Evolutionary conservation across 148 eudicot species (phyloP).

Genomic region (Silene latifolia): DNA sequence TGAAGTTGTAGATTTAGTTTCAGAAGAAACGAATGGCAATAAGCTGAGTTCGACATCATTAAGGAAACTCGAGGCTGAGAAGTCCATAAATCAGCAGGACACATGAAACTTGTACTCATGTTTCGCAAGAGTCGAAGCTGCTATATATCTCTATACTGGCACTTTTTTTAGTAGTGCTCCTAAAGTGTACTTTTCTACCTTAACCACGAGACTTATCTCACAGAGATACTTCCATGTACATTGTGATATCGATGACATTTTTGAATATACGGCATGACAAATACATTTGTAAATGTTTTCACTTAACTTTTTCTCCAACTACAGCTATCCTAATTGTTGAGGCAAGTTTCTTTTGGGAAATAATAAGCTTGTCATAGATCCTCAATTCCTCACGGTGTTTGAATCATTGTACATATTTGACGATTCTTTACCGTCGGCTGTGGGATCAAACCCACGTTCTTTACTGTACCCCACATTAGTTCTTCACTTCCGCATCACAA

Average conservation of each 20-base stretch:
- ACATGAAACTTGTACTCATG: neutral
- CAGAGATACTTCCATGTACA: neutral
- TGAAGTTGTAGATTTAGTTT: slow-evolving; percentile 85
- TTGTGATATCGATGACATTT: neutral
- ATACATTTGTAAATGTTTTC: neutral
- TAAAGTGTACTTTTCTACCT: neutral
- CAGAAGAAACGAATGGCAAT: slow-evolving; percentile 59
- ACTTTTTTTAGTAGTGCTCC: neutral
- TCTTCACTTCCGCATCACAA: no score
- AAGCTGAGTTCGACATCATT: slow-evolving; percentile 83
- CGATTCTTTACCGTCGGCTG: no score
- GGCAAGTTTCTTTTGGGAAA: neutral
- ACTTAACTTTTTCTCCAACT: neutral
- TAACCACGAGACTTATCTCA: neutral
- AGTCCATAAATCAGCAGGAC: slow-evolving; percentile 28
- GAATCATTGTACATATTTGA: no score
- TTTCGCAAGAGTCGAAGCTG: neutral
- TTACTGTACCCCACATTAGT: no score
- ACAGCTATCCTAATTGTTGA: neutral
- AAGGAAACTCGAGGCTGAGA: slow-evolving; percentile 86
- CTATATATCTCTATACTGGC: neutral
- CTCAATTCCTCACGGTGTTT: no score
- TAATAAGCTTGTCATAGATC: no score
- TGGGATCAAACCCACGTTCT: no score
- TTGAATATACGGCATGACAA: neutral